phyloP scores from a whole-genome alignment of 2,329 filamentous ascomycete species.

The Clonostachys sp. region DNA sequence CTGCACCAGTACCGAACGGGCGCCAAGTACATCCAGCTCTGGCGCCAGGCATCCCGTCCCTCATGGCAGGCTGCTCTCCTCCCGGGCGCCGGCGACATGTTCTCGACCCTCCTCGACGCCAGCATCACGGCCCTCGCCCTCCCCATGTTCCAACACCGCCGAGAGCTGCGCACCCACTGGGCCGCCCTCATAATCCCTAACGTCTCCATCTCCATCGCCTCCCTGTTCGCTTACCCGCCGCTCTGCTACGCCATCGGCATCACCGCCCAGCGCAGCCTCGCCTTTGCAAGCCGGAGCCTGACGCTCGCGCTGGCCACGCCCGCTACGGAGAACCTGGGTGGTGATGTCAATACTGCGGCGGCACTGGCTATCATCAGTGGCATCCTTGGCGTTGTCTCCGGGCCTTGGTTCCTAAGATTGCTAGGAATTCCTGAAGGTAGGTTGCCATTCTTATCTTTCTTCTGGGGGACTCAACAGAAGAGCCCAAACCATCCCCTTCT shows the following conservation, averaged over 20 bases:
- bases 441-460: conserved; percentile 2
- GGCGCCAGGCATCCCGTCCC: conserved; percentile 24
- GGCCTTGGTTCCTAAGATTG: conserved; percentile 38
- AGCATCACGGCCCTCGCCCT: conserved; percentile 54
- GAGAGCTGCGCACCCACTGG: conserved; percentile 49
- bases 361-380: conserved; percentile 56
- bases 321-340: conserved; percentile 50
- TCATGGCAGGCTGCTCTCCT: conserved; percentile 2
- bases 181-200: conserved; percentile 49
- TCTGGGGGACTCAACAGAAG: too few species aligned
- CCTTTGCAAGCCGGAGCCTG: conserved; percentile 51
- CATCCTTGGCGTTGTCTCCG: conserved; percentile 53
- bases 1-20: conserved; percentile 46
- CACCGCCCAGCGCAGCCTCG: conserved; percentile 40
- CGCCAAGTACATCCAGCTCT: conserved; percentile 46
- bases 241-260: conserved; percentile 51
- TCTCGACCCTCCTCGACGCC: conserved; percentile 50
- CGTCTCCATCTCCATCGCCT: conserved; percentile 42
- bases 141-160: conserved; percentile 57
- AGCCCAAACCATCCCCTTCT: too few species aligned
- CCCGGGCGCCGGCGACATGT: conserved; percentile 53
- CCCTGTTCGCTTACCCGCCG: conserved; percentile 53
- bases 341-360: conserved; percentile 50
- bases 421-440: conserved; percentile 49
- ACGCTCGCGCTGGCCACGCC: conserved; percentile 57